phyloP scores from a whole-genome alignment of 208 protist genomes.

The Strigomonas culicis region DNA sequence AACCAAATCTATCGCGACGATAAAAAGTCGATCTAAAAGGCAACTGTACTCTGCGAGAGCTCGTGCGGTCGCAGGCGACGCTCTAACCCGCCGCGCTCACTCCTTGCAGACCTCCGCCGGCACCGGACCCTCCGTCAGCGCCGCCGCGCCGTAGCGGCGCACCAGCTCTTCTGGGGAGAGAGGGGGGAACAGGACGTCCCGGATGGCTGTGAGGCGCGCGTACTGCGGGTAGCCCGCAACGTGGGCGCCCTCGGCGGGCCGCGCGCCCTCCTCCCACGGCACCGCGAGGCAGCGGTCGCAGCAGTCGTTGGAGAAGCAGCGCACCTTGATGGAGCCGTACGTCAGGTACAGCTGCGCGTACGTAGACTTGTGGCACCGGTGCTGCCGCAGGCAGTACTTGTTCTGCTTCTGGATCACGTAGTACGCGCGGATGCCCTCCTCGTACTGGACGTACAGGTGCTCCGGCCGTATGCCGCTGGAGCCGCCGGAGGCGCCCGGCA shows the following conservation, averaged over 20 bases:
- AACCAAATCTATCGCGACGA: too few species aligned
- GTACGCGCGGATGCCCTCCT: conserved; percentile 73
- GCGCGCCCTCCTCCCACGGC: conserved; percentile 35
- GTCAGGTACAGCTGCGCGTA: conserved; percentile 86
- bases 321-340: conserved; percentile 87
- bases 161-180: conserved; percentile 69
- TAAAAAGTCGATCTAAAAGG: too few species aligned
- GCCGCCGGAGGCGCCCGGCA: neutral
- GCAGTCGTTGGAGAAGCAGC: conserved; percentile 90
- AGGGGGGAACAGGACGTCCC: conserved; percentile 52
- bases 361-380: conserved; percentile 55
- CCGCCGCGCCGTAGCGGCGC: conserved; percentile 53
- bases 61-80: too few species aligned
- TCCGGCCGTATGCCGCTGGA: conserved; percentile 29
- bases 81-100: too few species aligned
- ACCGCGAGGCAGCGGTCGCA: conserved; percentile 59
- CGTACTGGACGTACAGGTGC: conserved; percentile 63
- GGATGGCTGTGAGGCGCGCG: conserved; percentile 49
- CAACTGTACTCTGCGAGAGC: too few species aligned
- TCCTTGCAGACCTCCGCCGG: too few species aligned
- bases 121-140: too few species aligned
- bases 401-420: conserved; percentile 81
- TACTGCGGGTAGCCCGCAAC: conserved; percentile 62
- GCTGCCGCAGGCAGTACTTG: conserved; percentile 64
- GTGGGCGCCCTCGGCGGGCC: neutral